These are phyloP conservation scores for Collybia mongolica DNA, from an alignment of 768 basidiomycete species.

Conservation along the genomic window DNA sequence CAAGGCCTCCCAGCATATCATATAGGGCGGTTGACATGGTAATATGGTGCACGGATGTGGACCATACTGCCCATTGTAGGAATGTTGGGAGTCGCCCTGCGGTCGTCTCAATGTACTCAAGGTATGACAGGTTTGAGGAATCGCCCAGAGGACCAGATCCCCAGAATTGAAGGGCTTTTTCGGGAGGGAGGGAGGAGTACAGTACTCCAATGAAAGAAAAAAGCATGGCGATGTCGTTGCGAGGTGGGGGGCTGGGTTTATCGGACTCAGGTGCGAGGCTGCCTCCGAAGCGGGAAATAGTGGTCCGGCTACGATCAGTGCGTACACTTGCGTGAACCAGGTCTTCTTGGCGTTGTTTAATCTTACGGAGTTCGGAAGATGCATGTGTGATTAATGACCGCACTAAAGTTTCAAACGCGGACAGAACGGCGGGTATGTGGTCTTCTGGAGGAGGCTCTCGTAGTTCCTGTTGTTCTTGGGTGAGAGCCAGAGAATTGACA, in stretches of 20 bases:
- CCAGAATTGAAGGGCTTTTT: constrained; percentile 87
- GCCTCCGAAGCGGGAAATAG: constrained; percentile 45
- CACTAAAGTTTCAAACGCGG: constrained; percentile 69
- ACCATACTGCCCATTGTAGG: constrained; percentile 89
- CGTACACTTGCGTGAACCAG: constrained; percentile 65
- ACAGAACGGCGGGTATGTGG: constrained; percentile 55
- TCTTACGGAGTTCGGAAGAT: constrained; percentile 78
- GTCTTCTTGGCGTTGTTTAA: constrained; percentile 91
- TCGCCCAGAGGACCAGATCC: constrained; percentile 53
- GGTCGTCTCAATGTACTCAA: constrained; percentile 60
- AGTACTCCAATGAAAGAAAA: constrained; percentile 83
- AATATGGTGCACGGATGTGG: constrained; percentile 70
- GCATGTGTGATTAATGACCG: constrained; percentile 73
- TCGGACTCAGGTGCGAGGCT: constrained; percentile 40
- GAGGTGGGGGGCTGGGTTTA: constrained; percentile 42
- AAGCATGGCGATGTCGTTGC: constrained; percentile 83
- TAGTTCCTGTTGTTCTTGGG: constrained; percentile 42
- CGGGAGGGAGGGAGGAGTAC: constrained; percentile 70
- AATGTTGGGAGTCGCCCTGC: constrained; percentile 69
- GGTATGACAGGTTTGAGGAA: constrained; percentile 42
- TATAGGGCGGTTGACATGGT: constrained; percentile 79
- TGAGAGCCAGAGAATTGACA: constrained; percentile 28
- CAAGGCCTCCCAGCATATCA: constrained; percentile 85
- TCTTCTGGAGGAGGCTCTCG: constrained; percentile 45
- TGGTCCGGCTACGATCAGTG: constrained; percentile 57